phyloP scores from a whole-genome alignment of 164 flowering plant genomes.

The Aristolochia californica region DNA sequence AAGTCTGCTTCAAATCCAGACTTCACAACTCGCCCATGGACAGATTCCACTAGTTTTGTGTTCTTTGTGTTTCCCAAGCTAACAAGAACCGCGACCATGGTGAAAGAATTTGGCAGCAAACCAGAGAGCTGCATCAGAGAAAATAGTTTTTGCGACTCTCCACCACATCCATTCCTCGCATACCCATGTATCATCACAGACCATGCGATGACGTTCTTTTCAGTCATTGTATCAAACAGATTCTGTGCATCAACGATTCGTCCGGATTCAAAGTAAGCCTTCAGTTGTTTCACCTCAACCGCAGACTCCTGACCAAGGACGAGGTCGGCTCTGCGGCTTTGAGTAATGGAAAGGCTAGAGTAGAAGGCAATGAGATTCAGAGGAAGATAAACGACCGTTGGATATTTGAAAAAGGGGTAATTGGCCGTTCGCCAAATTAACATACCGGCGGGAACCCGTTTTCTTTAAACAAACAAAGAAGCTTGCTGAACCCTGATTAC shows the following conservation, averaged over 20 bases:
- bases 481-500: too few relatives aligned
- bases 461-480: too few relatives aligned
- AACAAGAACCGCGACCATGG: constrained; percentile 28
- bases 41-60: constrained; percentile 9
- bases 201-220: constrained; percentile 21
- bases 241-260: constrained; percentile 19
- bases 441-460: not conserved
- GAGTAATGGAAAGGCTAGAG: not conserved
- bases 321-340: not conserved
- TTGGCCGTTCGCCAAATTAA: not conserved
- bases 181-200: constrained; percentile 25
- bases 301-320: not conserved
- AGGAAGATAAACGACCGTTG: not conserved
- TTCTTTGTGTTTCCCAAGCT: constrained; percentile 8
- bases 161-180: constrained; percentile 17
- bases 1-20: constrained; percentile 18
- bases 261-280: constrained; percentile 10
- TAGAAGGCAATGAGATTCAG: not conserved
- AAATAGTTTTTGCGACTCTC: constrained; percentile 16
- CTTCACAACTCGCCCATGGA: constrained; percentile 25
- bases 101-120: constrained; percentile 23
- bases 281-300: constrained; percentile 8
- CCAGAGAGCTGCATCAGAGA: constrained; percentile 19
- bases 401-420: not conserved
- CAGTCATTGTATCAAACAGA: constrained; percentile 26